Conservation (phyloP, 805 yeast species). For the Candida oleophila region DNA sequence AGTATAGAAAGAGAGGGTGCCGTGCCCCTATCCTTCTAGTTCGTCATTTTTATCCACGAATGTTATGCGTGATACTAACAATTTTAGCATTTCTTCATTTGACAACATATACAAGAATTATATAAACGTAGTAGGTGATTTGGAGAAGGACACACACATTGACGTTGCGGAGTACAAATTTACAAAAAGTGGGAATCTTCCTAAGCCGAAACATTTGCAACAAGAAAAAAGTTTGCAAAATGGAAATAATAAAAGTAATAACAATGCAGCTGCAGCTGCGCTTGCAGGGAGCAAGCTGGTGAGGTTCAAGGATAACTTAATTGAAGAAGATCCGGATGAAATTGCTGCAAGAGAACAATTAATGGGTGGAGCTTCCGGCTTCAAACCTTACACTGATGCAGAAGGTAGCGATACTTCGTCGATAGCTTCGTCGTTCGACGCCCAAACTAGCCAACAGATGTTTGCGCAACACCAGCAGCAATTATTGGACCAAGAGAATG, state of each 20-base stretch:
- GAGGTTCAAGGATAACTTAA: conserved; percentile 35
- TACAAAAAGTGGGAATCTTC: conserved; percentile 6
- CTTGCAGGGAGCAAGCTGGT: conserved; percentile 20
- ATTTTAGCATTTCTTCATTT: neutral
- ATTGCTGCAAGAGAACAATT: conserved; percentile 12
- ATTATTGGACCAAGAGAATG: conserved; percentile 36
- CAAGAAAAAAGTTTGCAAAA: neutral
- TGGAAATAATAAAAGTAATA: neutral
- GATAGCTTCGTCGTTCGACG: conserved; percentile 22
- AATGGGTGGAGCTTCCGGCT: conserved; percentile 34
- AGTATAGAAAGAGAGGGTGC: neutral
- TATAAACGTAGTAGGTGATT: conserved; percentile 12
- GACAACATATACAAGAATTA: conserved; percentile 13
- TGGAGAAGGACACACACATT: conserved; percentile 26
- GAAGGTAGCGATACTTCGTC: conserved; percentile 11
- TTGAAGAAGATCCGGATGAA: conserved; percentile 18
- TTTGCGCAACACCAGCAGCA: conserved; percentile 45
- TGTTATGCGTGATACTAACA: no score
- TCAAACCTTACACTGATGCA: conserved; percentile 37
- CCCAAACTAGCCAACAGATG: conserved; percentile 33
- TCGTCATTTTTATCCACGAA: no score
- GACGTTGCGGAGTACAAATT: conserved; percentile 32
- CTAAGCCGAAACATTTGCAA: neutral
- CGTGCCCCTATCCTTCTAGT: no score
- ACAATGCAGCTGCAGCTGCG: neutral